phyloP scores from a whole-genome alignment of 1,284 basidiomycete species.

The Sporisorium iseilematis-ciliati region DNA sequence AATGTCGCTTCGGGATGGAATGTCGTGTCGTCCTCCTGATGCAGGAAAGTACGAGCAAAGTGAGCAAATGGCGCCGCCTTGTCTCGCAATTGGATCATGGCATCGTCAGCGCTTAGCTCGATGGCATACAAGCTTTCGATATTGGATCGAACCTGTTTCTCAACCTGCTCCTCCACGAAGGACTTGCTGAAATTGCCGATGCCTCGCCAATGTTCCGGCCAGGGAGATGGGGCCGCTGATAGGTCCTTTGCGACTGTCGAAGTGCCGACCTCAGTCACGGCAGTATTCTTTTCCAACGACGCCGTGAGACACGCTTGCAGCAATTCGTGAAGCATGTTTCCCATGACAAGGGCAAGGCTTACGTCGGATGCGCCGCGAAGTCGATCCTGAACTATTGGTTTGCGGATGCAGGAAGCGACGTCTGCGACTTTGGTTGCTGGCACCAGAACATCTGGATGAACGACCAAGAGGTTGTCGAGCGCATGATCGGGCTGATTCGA shows the following conservation, averaged over 20 bases:
- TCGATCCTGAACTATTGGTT: conserved; percentile 61
- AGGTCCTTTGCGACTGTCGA: background rate
- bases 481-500: conserved; percentile 15
- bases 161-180: conserved; percentile 54
- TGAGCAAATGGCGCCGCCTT: conserved; percentile 53
- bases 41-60: conserved; percentile 58
- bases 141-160: conserved; percentile 47
- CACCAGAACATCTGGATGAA: conserved; percentile 65
- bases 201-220: conserved; percentile 56
- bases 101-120: conserved; percentile 44
- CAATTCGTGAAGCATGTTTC: conserved; percentile 65
- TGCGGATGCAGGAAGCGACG: conserved; percentile 61
- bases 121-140: conserved; percentile 55
- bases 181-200: conserved; percentile 60
- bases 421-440: conserved; percentile 63
- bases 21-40: conserved; percentile 17
- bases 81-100: conserved; percentile 40
- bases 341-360: conserved; percentile 58
- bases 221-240: conserved; percentile 9
- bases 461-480: conserved; percentile 60
- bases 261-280: background rate
- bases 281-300: background rate
- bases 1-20: conserved; percentile 46
- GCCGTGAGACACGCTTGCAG: conserved; percentile 64
- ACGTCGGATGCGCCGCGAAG: conserved; percentile 52